Evolutionary conservation across 192 early-diverging fungal genomes (phyloP).

Genomic region (Backusella westeae): DNA sequence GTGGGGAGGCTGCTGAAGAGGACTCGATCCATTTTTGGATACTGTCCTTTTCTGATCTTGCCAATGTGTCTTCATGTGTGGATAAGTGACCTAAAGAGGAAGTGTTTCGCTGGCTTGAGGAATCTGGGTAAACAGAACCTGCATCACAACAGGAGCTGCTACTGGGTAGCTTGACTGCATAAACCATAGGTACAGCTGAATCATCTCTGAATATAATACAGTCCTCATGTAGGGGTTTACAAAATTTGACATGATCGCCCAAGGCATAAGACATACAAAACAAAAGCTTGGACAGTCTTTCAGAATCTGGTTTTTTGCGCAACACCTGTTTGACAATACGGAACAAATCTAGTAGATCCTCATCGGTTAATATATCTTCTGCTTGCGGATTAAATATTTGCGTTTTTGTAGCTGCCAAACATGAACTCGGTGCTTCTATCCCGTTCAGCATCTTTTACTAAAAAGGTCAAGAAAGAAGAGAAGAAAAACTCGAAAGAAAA

Average conservation of each 20-base stretch:
- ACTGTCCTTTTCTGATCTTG: conserved; percentile 3
- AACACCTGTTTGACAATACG: conserved; percentile 28
- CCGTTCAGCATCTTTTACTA: neutral
- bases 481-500: neutral
- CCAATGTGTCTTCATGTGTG: neutral
- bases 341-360: conserved; percentile 37
- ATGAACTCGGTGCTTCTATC: neutral
- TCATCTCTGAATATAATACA: conserved; percentile 24
- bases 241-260: conserved; percentile 28
- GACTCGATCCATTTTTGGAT: conserved; percentile 23
- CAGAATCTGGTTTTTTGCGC: conserved; percentile 28
- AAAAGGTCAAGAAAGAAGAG: neutral
- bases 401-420: neutral
- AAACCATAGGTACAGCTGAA: neutral
- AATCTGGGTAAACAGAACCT: neutral
- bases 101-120: neutral
- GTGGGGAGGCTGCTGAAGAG: conserved; percentile 5
- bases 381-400: conserved; percentile 21
- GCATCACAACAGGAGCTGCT: conserved; percentile 13
- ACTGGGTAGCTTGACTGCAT: conserved; percentile 13
- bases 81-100: neutral
- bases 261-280: conserved; percentile 37
- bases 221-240: conserved; percentile 24
- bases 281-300: conserved; percentile 31
- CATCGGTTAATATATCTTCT: conserved; percentile 40